A percentile compares a stretch with the other conserved stretches of the same genome.
Conservation (phyloP, 1,284 basidiomycete species). For the Puccinia polysora region DNA sequence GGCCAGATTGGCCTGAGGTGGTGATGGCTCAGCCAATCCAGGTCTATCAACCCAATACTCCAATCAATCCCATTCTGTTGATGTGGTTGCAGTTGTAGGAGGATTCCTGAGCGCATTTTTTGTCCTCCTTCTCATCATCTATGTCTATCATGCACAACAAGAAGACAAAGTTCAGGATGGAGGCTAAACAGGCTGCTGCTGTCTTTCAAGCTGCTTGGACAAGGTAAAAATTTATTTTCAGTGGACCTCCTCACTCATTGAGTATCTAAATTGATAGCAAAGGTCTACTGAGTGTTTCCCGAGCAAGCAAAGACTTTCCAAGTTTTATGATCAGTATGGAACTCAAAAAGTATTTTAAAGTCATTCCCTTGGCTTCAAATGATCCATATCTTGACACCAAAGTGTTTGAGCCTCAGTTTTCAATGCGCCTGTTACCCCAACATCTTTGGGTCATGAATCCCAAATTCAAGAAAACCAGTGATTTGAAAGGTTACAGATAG, state of each 20-base stretch:
- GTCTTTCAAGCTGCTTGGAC: constrained; percentile 1
- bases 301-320: constrained; percentile 14
- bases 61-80: background rate
- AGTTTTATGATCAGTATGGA: constrained; percentile 13
- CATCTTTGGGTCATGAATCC: constrained; percentile 36
- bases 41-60: constrained; percentile 14
- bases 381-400: constrained; percentile 36
- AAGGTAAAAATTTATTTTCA: constrained; percentile 4
- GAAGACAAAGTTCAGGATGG: background rate
- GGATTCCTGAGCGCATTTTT: constrained; percentile 18
- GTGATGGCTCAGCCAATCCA: constrained; percentile 43
- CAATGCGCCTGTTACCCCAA: constrained; percentile 24
- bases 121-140: constrained; percentile 18
- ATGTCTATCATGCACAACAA: constrained; percentile 13
- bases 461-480: constrained; percentile 14
- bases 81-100: constrained; percentile 16
- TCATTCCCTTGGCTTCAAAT: constrained; percentile 22
- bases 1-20: constrained; percentile 45
- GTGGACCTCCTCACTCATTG: background rate
- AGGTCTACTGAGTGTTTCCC: background rate
- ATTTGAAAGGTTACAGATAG: too few relatives aligned
- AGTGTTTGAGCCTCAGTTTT: constrained; percentile 41
- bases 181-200: constrained; percentile 7
- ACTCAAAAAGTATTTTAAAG: constrained; percentile 20
- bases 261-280: constrained; percentile 24